phyloP scores from a whole-genome alignment of 192 early-diverging fungal species.

The Jimgerdemannia lactiflua region DNA sequence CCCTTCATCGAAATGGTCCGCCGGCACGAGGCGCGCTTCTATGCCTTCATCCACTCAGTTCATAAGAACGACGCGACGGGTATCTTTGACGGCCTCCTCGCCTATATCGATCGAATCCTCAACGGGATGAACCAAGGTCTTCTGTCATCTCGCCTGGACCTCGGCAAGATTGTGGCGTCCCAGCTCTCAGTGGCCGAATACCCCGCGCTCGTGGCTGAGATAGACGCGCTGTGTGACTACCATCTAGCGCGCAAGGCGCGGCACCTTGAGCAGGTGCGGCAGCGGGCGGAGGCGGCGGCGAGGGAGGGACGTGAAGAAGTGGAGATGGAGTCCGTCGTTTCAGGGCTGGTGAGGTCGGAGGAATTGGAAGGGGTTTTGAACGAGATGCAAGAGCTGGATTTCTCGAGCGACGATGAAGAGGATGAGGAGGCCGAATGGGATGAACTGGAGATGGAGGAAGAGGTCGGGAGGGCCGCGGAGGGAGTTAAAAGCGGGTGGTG shows the following conservation, averaged over 20 bases:
- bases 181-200: slow-evolving; percentile 17
- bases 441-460: slow-evolving; percentile 6
- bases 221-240: slow-evolving; percentile 25
- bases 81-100: slow-evolving; percentile 44
- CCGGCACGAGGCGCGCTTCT: slow-evolving; percentile 49
- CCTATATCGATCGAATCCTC: slow-evolving; percentile 41
- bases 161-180: slow-evolving; percentile 27
- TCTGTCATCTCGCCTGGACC: slow-evolving; percentile 12
- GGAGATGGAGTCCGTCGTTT: background rate
- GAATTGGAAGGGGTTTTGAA: slow-evolving; percentile 23
- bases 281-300: slow-evolving; percentile 25
- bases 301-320: slow-evolving; percentile 11
- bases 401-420: slow-evolving; percentile 24
- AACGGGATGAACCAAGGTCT: slow-evolving; percentile 37
- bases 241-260: slow-evolving; percentile 26
- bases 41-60: slow-evolving; percentile 52
- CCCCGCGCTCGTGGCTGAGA: slow-evolving; percentile 21
- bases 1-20: slow-evolving; percentile 43
- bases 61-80: slow-evolving; percentile 41
- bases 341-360: background rate
- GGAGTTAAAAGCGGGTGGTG: background rate
- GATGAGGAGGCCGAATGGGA: slow-evolving; percentile 11
- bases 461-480: background rate
- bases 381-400: slow-evolving; percentile 43
- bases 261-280: slow-evolving; percentile 31